Evolutionary conservation across 2,329 filamentous ascomycete genomes (phyloP), one percentile per base, ranked within the genome.

Genomic region (Fusarium vanettenii): DNA sequence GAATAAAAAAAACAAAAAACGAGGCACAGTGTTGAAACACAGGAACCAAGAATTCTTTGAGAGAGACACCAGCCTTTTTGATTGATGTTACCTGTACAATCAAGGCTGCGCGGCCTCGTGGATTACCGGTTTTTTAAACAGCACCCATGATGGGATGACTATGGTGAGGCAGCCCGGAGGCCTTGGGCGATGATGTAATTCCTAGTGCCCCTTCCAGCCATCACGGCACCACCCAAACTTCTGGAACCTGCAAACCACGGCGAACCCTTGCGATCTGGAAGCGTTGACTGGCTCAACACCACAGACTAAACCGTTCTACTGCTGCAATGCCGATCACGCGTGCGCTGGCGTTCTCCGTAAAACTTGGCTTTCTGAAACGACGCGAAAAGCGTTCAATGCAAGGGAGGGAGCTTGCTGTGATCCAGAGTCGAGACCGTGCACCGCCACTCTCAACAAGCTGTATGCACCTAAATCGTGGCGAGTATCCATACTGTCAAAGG

Each of bases 121-220:
- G 63, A 76, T 76, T 74, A 69, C 74, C 71, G 70, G 71, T 74
- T 76, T 74, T 64, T 59, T 45, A 67, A 63, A 64, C 39, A 35
- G 31, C 33, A 37, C 57, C 43, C 29, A 70, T 75, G 72, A 67
- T 59, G 62, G 52, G 62, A 35, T 69, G 61, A 33, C 59, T 61
- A 56, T n/a, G 67, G 64, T 74, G 73, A 76, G 73, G 73, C 62
- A 76, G 73, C 73, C 74, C 29, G 27, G 62, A 48, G 52, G 56
- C 41, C 56, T 68, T 60, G 62, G 64, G 52, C 73, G 59, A 79
- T 79, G 77, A 79, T 79, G 77, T 79, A 79, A 79, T 76, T 66
- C 27, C 39, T 22, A 56, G 60, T 61, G 60, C 72, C 50, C 39
- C 35, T 43, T 64, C 31, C 20, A 33, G 50, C 48, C 25, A 64